Conservation (phyloP, 1,284 basidiomycete genomes). For the Trichosporon asahii region DNA sequence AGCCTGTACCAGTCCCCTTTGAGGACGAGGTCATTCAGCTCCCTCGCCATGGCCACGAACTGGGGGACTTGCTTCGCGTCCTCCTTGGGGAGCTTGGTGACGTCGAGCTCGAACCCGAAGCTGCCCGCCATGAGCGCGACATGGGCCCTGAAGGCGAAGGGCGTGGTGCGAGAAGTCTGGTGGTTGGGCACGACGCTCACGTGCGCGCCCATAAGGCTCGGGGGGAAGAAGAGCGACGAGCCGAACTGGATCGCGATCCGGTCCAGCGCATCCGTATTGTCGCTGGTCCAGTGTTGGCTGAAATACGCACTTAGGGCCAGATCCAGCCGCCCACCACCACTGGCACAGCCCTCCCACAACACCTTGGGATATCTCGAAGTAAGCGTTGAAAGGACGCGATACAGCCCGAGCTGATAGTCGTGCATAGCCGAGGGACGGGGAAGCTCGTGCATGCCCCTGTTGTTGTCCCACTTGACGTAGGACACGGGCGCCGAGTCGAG, state of each 20-base stretch:
- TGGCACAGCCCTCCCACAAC: slow-evolving; percentile 41
- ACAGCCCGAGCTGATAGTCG: slow-evolving; percentile 39
- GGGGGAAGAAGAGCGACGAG: slow-evolving; percentile 33
- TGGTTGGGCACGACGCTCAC: slow-evolving; percentile 37
- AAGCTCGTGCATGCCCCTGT: slow-evolving; percentile 41
- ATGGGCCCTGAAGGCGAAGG: slow-evolving; percentile 40
- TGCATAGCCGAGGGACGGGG: slow-evolving; percentile 29
- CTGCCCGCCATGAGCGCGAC: slow-evolving; percentile 43
- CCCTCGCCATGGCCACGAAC: slow-evolving; percentile 26
- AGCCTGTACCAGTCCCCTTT: slow-evolving; percentile 34
- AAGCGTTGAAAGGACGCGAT: slow-evolving; percentile 33
- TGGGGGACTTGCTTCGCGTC: slow-evolving; percentile 26
- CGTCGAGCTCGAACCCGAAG: slow-evolving; percentile 41
- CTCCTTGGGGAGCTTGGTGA: slow-evolving; percentile 21
- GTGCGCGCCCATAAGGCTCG: slow-evolving; percentile 35
- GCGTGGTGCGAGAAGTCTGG: slow-evolving; percentile 30
- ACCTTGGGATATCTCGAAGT: slow-evolving; percentile 34
- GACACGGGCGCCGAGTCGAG: slow-evolving; percentile 30
- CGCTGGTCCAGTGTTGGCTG: slow-evolving; percentile 37
- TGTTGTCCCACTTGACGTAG: slow-evolving; percentile 45
- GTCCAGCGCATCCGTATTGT: slow-evolving; percentile 39
- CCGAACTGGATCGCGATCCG: slow-evolving; percentile 39
- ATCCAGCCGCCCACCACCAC: slow-evolving; percentile 40
- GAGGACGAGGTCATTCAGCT: slow-evolving; percentile 30
- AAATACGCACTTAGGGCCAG: slow-evolving; percentile 37